Percentiles rank a stretch among this genome's conserved stretches.
phyloP scores from a whole-genome alignment of 768 basidiomycete species.

The Myochromella boudieri region DNA sequence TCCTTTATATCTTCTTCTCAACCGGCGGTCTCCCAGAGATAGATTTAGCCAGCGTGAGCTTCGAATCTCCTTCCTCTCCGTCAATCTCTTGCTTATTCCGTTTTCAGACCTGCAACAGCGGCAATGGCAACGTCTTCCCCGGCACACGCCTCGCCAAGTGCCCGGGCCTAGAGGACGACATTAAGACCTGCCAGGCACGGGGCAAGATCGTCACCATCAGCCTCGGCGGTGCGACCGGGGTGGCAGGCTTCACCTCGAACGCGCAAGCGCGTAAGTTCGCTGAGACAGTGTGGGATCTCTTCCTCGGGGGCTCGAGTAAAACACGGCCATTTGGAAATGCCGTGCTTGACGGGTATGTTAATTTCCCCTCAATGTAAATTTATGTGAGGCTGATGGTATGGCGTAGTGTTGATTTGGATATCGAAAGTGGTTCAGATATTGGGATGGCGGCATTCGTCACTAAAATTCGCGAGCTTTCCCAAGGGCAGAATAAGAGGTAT shows the following conservation, averaged over 20 bases:
- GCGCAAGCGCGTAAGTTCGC: conserved; percentile 68
- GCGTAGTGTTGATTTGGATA: conserved; percentile 63
- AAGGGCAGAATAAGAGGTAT: too few species aligned
- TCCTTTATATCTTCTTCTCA: conserved; percentile 63
- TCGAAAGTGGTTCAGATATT: conserved; percentile 58
- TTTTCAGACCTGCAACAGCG: conserved; percentile 68
- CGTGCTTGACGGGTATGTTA: conserved; percentile 64
- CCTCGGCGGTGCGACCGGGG: conserved; percentile 62
- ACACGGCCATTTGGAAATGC: conserved; percentile 72
- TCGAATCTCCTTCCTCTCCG: not conserved
- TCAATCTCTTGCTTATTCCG: too few species aligned
- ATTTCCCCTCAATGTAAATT: not conserved
- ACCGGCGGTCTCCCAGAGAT: conserved; percentile 62
- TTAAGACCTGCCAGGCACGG: conserved; percentile 61
- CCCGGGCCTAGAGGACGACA: conserved; percentile 53
- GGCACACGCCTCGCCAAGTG: conserved; percentile 66
- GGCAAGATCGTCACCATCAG: conserved; percentile 61
- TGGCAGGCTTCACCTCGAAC: conserved; percentile 56
- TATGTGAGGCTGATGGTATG: not conserved
- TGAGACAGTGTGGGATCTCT: conserved; percentile 69
- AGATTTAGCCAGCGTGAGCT: conserved; percentile 63
- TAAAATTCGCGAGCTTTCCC: conserved; percentile 47
- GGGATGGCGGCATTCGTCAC: conserved; percentile 56
- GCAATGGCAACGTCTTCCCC: conserved; percentile 52
- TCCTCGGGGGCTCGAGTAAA: conserved; percentile 55